Percentiles rank a stretch among this genome's conserved stretches.
These are phyloP conservation scores for Nematocida ausubeli DNA, from an alignment of 371 early-diverging fungal genomes.

Conservation along the genomic window DNA sequence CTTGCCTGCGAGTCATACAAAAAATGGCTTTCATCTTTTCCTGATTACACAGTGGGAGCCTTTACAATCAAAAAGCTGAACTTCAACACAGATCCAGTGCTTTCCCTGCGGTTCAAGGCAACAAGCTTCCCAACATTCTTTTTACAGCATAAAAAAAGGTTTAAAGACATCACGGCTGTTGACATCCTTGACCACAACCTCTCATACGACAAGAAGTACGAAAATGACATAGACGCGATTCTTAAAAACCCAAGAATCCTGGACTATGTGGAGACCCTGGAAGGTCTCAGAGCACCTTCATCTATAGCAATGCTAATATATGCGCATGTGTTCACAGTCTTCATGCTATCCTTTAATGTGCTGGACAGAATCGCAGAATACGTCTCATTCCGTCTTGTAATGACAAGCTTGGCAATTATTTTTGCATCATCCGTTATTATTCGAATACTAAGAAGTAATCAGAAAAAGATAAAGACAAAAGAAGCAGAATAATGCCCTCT, in stretches of 20 bases:
- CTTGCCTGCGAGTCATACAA: slow-evolving; percentile 46
- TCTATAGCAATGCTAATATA: slow-evolving; percentile 18
- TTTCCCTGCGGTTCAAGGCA: slow-evolving; percentile 34
- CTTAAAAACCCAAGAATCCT: slow-evolving; percentile 25
- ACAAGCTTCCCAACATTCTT: slow-evolving; percentile 50
- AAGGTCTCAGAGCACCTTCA: slow-evolving; percentile 6
- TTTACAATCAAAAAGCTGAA: slow-evolving; percentile 43
- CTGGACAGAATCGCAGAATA: slow-evolving; percentile 12
- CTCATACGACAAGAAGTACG: slow-evolving; percentile 19
- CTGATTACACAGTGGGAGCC: not conserved
- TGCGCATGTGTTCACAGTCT: not conserved
- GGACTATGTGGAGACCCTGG: slow-evolving; percentile 11
- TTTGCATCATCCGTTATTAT: not conserved
- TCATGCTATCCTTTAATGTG: not conserved
- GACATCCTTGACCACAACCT: slow-evolving; percentile 38
- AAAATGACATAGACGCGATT: slow-evolving; percentile 52
- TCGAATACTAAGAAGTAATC: not conserved
- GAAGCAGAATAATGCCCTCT: not conserved
- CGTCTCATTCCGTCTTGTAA: not conserved
- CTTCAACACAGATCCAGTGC: slow-evolving; percentile 14
- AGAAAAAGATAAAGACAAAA: not conserved
- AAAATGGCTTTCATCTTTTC: slow-evolving; percentile 19
- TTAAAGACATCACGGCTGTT: slow-evolving; percentile 40
- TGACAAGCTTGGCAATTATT: not conserved
- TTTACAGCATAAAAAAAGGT: slow-evolving; percentile 36